Evolutionary conservation across 163 green algal species (phyloP), one percentile per base, ranked within the genome.

Genomic region (Scenedesmus sp.): DNA sequence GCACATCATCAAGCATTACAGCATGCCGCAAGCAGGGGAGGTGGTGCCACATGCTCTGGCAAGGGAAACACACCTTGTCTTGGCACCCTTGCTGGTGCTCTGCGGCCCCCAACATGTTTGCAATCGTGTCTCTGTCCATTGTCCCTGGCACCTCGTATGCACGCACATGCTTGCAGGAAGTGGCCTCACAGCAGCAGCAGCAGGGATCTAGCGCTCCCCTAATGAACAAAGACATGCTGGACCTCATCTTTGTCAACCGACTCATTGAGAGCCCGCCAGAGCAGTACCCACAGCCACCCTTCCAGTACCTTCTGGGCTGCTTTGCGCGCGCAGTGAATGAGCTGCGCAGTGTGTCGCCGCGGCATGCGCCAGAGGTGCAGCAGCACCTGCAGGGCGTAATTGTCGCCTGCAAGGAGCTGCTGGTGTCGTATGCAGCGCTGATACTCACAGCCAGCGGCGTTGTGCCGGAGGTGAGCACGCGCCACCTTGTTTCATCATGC

Each of bases 231-330:
- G 93, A 95, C 4, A 95, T 92, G 9, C 73, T 98, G 9, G 97
- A 99, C 91, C 93, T 96, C 0, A 93, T 95, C 4, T 84, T 99
- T 3, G 96, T 98, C 88, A 94, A 94, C 5, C 92, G 97, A 1
- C 94, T 99, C 23, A 97, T 96, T 73, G 96, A 97, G 64, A 87
- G 91, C 0, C 94, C 95, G 0, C 94, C 95, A n/a, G 54, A 91
- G 0, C n/a, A 83, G 66, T 96, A 96, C 84, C 89, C 92, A 2
- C 94, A 97, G 91, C 95, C 94, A 84, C 97, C 97, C 0, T 74
- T 99, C 16, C 94, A 97, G 46, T 98, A 98, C 91, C 92, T 99
- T 59, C 74, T 98, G 60, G 94, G 89, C 6, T 96, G 94, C 88
- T 98, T 97, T 87, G 89, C 86, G 0, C 93, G 97, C 4, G 93